Evolutionary conservation across 768 basidiomycete species (phyloP).

Genomic region (Suillus subaureus): DNA sequence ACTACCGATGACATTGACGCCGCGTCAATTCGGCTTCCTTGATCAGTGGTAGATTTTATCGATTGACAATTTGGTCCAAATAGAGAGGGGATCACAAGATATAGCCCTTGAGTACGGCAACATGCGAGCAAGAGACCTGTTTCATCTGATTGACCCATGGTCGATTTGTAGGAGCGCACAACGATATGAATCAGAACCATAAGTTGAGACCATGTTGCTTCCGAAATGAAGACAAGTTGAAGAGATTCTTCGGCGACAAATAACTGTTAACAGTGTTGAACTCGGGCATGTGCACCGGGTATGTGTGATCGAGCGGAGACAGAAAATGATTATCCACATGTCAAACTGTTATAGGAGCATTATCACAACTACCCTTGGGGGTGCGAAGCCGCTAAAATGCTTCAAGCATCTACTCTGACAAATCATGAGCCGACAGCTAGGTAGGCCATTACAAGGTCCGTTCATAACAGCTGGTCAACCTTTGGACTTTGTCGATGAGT

Average conservation of each 20-base stretch:
- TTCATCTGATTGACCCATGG: not conserved
- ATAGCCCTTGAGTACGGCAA: not conserved
- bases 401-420: not conserved
- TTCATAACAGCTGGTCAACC: not conserved
- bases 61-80: not conserved
- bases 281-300: not conserved
- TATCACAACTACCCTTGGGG: not conserved
- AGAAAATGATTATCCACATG: not conserved
- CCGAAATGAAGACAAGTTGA: not conserved
- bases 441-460: not conserved
- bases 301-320: not conserved
- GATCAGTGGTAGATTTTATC: not conserved
- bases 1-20: not conserved
- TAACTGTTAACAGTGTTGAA: not conserved
- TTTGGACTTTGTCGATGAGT: not conserved
- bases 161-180: not conserved
- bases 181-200: too few relatives aligned
- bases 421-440: not conserved
- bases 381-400: conserved; percentile 1
- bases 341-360: not conserved
- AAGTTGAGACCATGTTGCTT: not conserved
- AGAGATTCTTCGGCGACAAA: not conserved
- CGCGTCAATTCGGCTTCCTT: not conserved
- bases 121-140: not conserved
- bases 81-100: not conserved